Evolutionary conservation across 345 rosid species (phyloP).

Genomic region (Schrenkiella parvula): DNA sequence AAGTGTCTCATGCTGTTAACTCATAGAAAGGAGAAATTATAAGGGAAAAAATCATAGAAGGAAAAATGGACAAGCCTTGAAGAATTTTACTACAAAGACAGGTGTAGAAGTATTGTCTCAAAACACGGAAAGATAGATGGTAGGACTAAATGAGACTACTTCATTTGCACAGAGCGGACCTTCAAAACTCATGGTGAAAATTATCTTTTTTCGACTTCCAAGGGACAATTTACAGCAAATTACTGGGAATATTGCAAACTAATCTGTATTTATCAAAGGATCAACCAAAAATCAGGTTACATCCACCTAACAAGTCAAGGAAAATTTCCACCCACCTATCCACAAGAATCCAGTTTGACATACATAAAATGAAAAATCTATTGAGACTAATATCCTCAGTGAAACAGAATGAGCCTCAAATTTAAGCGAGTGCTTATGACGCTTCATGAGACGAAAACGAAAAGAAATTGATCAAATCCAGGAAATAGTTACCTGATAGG

Average conservation of each 20-base stretch:
- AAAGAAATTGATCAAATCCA: background rate
- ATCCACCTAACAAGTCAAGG: background rate
- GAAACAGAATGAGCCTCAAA: background rate
- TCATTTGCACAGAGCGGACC: background rate
- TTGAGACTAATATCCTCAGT: background rate
- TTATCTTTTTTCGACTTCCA: background rate
- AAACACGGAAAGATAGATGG: background rate
- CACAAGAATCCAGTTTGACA: background rate
- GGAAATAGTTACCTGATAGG: conserved; percentile 62
- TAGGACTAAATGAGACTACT: conserved; percentile 2
- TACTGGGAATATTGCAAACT: background rate
- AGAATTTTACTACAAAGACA: background rate
- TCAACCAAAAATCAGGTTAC: background rate
- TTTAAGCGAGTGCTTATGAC: background rate
- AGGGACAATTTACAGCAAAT: background rate
- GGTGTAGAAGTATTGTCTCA: background rate
- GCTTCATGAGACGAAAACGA: background rate
- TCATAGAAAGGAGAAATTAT: background rate
- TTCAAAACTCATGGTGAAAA: background rate
- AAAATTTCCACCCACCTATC: background rate
- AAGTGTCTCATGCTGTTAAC: background rate
- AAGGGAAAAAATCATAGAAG: background rate
- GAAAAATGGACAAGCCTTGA: background rate
- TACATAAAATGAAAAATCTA: background rate
- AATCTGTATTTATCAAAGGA: background rate